Evolutionary conservation across 768 basidiomycete species (phyloP), one percentile per base, ranked within the genome.

Genomic region (Tulasnella calospora): DNA sequence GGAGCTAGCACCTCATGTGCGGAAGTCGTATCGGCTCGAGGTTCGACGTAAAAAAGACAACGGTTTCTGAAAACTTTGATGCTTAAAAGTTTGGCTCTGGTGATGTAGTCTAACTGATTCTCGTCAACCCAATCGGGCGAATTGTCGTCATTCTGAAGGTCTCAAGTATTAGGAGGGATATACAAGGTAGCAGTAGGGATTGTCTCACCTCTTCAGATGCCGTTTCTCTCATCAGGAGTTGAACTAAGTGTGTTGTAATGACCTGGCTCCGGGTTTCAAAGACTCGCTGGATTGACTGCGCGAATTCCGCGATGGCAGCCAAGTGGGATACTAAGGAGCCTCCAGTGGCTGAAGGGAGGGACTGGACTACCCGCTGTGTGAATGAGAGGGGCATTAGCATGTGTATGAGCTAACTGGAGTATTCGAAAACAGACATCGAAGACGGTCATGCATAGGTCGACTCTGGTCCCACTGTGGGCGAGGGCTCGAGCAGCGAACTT

Each of bases 401-500:
- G 74, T 69, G 57, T 12, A 72, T 10, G 74, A 7, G 35, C 51
- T 70, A 72, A 21, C 17, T 35, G 15, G 30, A 21, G n/a, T 47
- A 21, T 15, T 61, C 47, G 47, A 33, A 6, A 30, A 55, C 77
- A 71, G 7, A 95, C 96, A 81, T 93, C 89, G 40, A 95, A 86
- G 13, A 94, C 85, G 13, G 88, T 84, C 0, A 83, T 82, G 80
- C 91, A 90, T 0, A 86, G 80, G 2, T 88, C 85, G 9, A 87
- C 86, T 19, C 88, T 86, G 69, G 89, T 87, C 81, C 88, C 89
- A 51, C 87, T 87, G 74, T 88, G 88, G 0, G 91, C 89, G 30
- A 97, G 82, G 44, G 93, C 86, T 30, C 95, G 89, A 2, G 93
- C 90, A 1, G 95, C 93, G 83, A 94, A 96, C 83, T 98, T 98